Evolutionary conservation across 176 grass and related monocot genomes (phyloP), one percentile per base, ranked within the genome.

Genomic region (Aechmea fasciata): DNA sequence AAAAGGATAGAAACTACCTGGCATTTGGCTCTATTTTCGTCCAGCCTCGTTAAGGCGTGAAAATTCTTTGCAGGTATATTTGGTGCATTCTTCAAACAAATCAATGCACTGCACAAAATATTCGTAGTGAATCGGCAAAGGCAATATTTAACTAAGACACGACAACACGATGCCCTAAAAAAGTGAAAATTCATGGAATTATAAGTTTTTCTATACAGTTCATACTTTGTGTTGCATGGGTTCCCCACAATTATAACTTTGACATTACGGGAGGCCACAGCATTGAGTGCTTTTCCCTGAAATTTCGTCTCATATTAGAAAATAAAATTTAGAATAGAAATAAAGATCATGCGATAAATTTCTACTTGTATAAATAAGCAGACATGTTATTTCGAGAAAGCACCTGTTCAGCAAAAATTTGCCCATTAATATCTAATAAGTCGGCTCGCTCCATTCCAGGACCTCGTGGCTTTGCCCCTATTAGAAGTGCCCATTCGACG

Each of bases 11-110:
- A 17, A 19, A 33, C 66, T 57, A 97, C 94, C 89, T 97, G 94
- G 55, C 94, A 97, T 77, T 97, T 97, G 80, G 94, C 94, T 90
- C 94, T 92, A 68, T 97, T 97, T 81, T 97, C 89, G 70, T 97
- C 94, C 84, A 97, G 69, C 63, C 94, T 87, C 28, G 89, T 97
- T 52, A 97, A 70, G 13, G 94, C 89, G 59, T 97, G 89, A 6
- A 97, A 92, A 76, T 90, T 97, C 74, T 92, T 92, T 2, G 89
- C 86, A 64, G 89, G 87, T 69, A 97, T 81, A 55, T 82, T 66
- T 50, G 94, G 94, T 66, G 94, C 89, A 82, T 92, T 97, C 75
- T 97, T 97, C 48, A 92, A 69, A 68, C 94, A 97, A 81, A 97
- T 97, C 67, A 96, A 76, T 28, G 92, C 88, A 87, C 92, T 96